A percentile compares a stretch with the other conserved stretches of the same genome.
Evolutionary conservation across 768 basidiomycete species (phyloP).

Genomic region (Galerina sulciceps): DNA sequence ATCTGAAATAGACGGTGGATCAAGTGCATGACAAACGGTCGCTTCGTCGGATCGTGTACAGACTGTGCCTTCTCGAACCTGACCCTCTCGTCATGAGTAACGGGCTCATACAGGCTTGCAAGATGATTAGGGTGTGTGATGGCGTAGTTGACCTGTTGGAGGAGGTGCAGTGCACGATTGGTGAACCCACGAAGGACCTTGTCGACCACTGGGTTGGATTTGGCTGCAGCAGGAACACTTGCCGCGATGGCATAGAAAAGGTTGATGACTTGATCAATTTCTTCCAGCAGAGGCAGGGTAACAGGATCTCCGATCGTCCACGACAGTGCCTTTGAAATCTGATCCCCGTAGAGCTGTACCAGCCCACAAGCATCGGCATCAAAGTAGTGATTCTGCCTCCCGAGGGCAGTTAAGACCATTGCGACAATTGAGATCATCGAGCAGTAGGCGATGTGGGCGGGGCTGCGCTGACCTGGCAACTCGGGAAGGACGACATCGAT

Average conservation of each 20-base stretch:
- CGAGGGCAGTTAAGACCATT: slow-evolving; percentile 65
- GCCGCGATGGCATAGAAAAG: slow-evolving; percentile 78
- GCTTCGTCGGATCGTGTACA: slow-evolving; percentile 60
- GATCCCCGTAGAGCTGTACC: slow-evolving; percentile 82
- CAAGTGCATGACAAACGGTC: slow-evolving; percentile 74
- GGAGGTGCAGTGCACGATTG: slow-evolving; percentile 66
- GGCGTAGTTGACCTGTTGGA: slow-evolving; percentile 90
- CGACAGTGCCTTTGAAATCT: slow-evolving; percentile 74
- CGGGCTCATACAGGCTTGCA: slow-evolving; percentile 78
- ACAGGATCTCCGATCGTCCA: slow-evolving; percentile 85
- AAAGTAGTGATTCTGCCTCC: slow-evolving; percentile 76
- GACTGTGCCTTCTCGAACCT: slow-evolving; percentile 70
- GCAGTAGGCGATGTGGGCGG: slow-evolving; percentile 83
- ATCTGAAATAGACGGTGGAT: slow-evolving; percentile 74
- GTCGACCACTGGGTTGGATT: slow-evolving; percentile 53
- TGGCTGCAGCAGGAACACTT: slow-evolving; percentile 50
- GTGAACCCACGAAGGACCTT: slow-evolving; percentile 75
- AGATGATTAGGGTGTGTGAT: slow-evolving; percentile 91
- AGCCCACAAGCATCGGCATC: slow-evolving; percentile 86
- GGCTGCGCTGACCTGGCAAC: slow-evolving; percentile 75
- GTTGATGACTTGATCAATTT: slow-evolving; percentile 79
- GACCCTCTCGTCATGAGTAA: slow-evolving; percentile 74
- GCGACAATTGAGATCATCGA: slow-evolving; percentile 82
- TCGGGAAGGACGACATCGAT: slow-evolving; percentile 72
- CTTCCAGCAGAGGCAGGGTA: slow-evolving; percentile 78